Evolutionary conservation across 768 basidiomycete genomes (phyloP), one percentile per base, ranked within the genome.

Genomic region (Auricularia sp.): DNA sequence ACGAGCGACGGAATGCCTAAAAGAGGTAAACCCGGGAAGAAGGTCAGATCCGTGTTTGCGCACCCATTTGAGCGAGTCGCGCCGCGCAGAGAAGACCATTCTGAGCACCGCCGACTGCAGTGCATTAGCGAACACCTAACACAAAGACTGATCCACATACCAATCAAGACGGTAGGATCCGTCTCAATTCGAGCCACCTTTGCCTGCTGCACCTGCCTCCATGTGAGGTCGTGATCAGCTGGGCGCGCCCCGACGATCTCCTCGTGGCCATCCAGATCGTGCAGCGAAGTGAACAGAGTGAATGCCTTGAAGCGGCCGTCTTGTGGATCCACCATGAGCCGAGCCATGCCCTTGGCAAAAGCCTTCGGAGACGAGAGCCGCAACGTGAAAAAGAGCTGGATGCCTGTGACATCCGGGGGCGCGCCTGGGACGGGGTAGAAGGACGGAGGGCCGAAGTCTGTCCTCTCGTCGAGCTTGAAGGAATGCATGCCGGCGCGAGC

Each of bases 51-150:
- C 47, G 6, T 21, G 21, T 21, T 51, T 18, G 24, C 56, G 24
- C 11, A 59, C 56, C 69, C 75, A 80, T 76, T 44, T 78, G 73
- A 63, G 76, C 74, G 65, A 81, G 75, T 1, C 80, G 75, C 7
- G 81, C 80, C 0, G 76, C 81, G 7, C 78, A 64, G 8, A 74
- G 73, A 16, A 82, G 70, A 7, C 81, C 81, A 14, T 71, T 75
- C 65, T 82, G 81, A 1, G 77, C 81, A 0, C 63, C 79, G 33
- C 81, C 81, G n/a, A 82, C 79, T 80, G 59, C 10, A 16, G 45
- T 3, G 6, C 39, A 39, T 42, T n/a, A 62, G 62, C 7, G 33
- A 33, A 59, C 24, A 33, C 34, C 11, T 34, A 14, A 45, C 58
- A 51, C 36, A 11, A 61, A 56, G 62, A 63, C 36, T 13, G 63